Percentiles rank a stretch among this genome's conserved stretches.
Evolutionary conservation across 1,284 basidiomycete genomes (phyloP).

Genomic region (Sphaerobolus stellatus): DNA sequence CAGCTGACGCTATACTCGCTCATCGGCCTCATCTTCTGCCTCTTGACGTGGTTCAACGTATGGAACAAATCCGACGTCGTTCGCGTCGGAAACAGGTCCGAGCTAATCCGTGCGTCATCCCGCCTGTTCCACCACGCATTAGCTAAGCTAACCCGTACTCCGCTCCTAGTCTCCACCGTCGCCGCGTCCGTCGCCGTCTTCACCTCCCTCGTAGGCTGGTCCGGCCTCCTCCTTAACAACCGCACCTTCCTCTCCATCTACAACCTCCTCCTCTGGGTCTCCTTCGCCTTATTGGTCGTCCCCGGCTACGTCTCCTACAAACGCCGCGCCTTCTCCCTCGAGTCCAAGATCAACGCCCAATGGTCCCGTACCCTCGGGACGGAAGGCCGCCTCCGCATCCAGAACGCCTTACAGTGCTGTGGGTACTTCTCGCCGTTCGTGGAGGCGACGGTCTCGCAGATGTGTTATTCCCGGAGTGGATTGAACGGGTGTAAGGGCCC

Average conservation of each 20-base stretch:
- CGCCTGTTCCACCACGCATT: not conserved
- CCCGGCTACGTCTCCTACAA: slow-evolving; percentile 51
- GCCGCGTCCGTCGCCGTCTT: slow-evolving; percentile 36
- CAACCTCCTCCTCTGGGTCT: slow-evolving; percentile 43
- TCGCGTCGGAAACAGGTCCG: slow-evolving; percentile 39
- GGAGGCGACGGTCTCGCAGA: slow-evolving; percentile 41
- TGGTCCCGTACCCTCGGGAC: slow-evolving; percentile 41
- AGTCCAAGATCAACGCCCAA: slow-evolving; percentile 47
- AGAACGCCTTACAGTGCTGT: slow-evolving; percentile 45
- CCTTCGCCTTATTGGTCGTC: slow-evolving; percentile 42
- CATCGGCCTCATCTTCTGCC: slow-evolving; percentile 35
- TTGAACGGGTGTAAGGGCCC: slow-evolving; percentile 44
- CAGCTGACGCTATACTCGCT: slow-evolving; percentile 40
- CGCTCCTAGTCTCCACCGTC: slow-evolving; percentile 41
- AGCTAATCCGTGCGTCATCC: slow-evolving; percentile 38
- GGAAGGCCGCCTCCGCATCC: slow-evolving; percentile 38
- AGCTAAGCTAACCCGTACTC: too few relatives aligned
- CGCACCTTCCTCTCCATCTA: slow-evolving; percentile 47
- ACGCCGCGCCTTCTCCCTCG: slow-evolving; percentile 45
- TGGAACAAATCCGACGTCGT: slow-evolving; percentile 43
- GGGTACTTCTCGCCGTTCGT: slow-evolving; percentile 46
- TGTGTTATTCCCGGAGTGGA: slow-evolving; percentile 45
- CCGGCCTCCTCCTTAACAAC: slow-evolving; percentile 48
- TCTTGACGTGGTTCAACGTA: slow-evolving; percentile 47
- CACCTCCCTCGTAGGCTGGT: slow-evolving; percentile 43